Percentiles rank a stretch among this genome's conserved stretches.
Conservation (phyloP, 2,329 filamentous ascomycete genomes). For the Cercospora sp. region DNA sequence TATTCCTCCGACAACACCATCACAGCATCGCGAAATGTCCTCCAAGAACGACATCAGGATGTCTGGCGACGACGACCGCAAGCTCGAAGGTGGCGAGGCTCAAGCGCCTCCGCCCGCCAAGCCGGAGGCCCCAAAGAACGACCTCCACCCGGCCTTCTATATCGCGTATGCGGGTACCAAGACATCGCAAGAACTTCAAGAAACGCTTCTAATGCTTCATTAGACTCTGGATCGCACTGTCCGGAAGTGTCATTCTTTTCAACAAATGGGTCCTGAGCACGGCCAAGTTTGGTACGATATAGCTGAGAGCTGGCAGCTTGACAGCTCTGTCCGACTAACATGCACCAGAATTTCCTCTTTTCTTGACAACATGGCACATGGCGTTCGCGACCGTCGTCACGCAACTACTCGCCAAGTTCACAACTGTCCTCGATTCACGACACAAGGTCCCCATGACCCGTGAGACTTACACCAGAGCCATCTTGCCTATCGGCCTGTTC, state of each 20-base stretch:
- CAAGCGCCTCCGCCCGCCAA: slow-evolving; percentile 55
- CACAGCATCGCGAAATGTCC: slow-evolving; percentile 14
- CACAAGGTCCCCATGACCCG: slow-evolving; percentile 98
- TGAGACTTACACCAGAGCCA: slow-evolving; percentile 85
- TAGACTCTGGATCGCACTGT: slow-evolving; percentile 77
- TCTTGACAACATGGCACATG: slow-evolving; percentile 95
- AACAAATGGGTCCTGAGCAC: slow-evolving; percentile 98
- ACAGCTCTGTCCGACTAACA: neutral
- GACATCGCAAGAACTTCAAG: slow-evolving; percentile 38
- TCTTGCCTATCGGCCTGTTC: slow-evolving; percentile 91
- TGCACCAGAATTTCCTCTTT: slow-evolving; percentile 57
- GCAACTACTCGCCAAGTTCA: slow-evolving; percentile 87
- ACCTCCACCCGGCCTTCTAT: slow-evolving; percentile 79
- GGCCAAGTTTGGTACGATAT: slow-evolving; percentile 61
- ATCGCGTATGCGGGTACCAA: slow-evolving; percentile 57
- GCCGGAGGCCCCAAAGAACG: slow-evolving; percentile 59
- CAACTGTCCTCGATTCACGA: slow-evolving; percentile 84
- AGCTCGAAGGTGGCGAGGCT: slow-evolving; percentile 66
- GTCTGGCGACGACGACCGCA: slow-evolving; percentile 71
- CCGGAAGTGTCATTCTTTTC: slow-evolving; percentile 94
- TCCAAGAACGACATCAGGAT: slow-evolving; percentile 71
- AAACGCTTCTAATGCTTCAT: slow-evolving; percentile 9
- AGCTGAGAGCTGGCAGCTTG: neutral
- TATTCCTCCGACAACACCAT: neutral
- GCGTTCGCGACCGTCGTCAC: slow-evolving; percentile 91